Percentiles rank a stretch among this genome's conserved stretches.
Conservation (phyloP, 108 stramenopile species). For the Tribonema minus region DNA sequence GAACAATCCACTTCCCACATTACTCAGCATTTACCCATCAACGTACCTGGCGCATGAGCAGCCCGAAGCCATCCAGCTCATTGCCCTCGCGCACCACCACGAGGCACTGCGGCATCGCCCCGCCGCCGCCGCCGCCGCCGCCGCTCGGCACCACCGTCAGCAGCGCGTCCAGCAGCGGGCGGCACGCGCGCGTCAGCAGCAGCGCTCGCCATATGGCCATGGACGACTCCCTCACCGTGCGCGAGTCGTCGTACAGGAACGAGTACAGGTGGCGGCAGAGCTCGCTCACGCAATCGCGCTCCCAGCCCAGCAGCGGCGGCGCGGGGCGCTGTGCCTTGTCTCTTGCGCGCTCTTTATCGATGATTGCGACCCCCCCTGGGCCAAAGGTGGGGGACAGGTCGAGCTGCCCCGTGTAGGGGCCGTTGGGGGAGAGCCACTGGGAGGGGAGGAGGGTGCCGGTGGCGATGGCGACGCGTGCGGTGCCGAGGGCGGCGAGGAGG, state of each 20-base stretch:
- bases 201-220: neutral
- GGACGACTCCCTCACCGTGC: neutral
- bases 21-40: too few species aligned
- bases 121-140: too few species aligned
- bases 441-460: neutral
- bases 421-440: too few species aligned
- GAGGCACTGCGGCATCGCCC: neutral
- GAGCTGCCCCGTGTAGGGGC: too few species aligned
- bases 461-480: neutral
- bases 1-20: too few species aligned
- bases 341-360: too few species aligned
- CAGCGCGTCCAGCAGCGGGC: neutral
- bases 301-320: neutral
- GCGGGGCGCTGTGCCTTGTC: neutral
- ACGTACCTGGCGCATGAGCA: neutral
- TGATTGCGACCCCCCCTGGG: neutral
- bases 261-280: neutral
- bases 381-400: neutral
- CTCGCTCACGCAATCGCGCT: neutral
- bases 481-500: neutral
- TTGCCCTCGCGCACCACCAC: neutral
- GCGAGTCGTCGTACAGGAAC: neutral
- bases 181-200: neutral
- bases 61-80: neutral
- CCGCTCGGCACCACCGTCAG: neutral